These are phyloP conservation scores for Pythium dissimile DNA, from an alignment of 352 stramenopile genomes.

Conservation along the genomic window DNA sequence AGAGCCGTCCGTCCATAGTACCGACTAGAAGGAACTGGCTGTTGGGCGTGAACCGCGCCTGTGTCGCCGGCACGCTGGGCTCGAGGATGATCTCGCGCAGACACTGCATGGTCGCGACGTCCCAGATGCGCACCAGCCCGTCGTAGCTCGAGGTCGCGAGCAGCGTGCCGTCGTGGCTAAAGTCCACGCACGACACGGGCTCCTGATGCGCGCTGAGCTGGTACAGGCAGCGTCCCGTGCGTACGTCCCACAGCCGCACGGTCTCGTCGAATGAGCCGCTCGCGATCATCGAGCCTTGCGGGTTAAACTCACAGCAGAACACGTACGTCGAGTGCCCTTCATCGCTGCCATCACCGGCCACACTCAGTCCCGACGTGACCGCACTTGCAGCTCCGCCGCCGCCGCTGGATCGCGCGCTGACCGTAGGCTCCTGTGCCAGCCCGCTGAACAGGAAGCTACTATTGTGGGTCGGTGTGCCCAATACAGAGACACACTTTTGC, in stretches of 20 bases:
- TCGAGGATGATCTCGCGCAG: conserved; percentile 90
- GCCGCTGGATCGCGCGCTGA: conserved; percentile 4
- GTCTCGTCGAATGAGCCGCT: conserved; percentile 93
- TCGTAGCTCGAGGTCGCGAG: conserved; percentile 84
- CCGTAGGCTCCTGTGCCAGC: conserved; percentile 19
- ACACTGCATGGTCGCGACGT: conserved; percentile 94
- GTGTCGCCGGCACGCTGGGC: conserved; percentile 54
- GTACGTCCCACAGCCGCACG: conserved; percentile 95
- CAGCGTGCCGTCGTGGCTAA: conserved; percentile 94
- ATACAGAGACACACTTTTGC: conserved; percentile 56
- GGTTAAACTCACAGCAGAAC: conserved; percentile 95
- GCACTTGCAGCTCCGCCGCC: not conserved
- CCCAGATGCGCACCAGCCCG: conserved; percentile 92
- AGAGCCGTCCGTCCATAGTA: conserved; percentile 89
- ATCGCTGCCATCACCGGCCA: conserved; percentile 11
- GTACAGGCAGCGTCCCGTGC: conserved; percentile 84
- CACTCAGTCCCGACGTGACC: not conserved
- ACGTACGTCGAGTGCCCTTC: conserved; percentile 93
- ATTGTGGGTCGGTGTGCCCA: conserved; percentile 50
- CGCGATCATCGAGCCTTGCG: conserved; percentile 89
- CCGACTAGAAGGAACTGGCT: conserved; percentile 91
- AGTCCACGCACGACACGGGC: conserved; percentile 92
- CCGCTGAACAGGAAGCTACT: conserved; percentile 31
- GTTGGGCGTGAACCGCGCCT: conserved; percentile 93
- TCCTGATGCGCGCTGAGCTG: conserved; percentile 93